Evolutionary conservation across 2,329 filamentous ascomycete species (phyloP), one percentile per base, ranked within the genome.

Genomic region (Clonostachys rosea): DNA sequence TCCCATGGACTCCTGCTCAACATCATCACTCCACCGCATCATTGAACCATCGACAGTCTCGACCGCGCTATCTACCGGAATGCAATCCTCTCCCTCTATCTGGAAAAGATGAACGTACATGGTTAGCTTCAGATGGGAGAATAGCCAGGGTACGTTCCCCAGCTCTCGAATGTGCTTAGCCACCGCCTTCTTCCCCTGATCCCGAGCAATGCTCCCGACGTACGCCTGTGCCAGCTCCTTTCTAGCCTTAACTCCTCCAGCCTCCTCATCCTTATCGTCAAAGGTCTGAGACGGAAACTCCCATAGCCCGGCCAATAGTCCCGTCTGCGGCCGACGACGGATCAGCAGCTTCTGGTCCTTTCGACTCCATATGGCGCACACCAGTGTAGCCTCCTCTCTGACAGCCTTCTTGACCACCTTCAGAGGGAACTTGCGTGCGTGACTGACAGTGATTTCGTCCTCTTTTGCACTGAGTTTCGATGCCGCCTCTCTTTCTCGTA

Each of bases 61-160:
- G 41, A 45, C 43, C 13, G 34, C 34, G 45, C 1, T n/a, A 10
- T 39, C 12, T 7, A 42, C 39, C n/a, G 37, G 33, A 43, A 34
- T 59, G 76, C 77, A 81, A 3, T 41, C 51, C 2, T 34, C 42
- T 1, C 56, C 56, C 3, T 60, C 57, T 5, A 75, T 12, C 12
- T 65, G 62, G 50, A 81, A 79, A 0, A 76, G 47, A 34, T 79
- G 74, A 4, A 81, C 77, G 50, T 81, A 75, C 78, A 81, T 81
- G 2, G 70, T 76, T 52, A 81, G 58, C 59, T 71, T 76, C 2
- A 82, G 57, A 47, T 82, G 78, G 1, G 78, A 81, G 50, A 81
- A 81, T 7, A 75, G 57, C 78, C 78, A 82, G 0, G 76, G 76
- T 12, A 81, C 70, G 40, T 63, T 74, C 0, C 73, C 78, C n/a